These are phyloP conservation scores for Fremontodendron californicum DNA, from an alignment of 345 rosid species.

Conservation along the genomic window DNA sequence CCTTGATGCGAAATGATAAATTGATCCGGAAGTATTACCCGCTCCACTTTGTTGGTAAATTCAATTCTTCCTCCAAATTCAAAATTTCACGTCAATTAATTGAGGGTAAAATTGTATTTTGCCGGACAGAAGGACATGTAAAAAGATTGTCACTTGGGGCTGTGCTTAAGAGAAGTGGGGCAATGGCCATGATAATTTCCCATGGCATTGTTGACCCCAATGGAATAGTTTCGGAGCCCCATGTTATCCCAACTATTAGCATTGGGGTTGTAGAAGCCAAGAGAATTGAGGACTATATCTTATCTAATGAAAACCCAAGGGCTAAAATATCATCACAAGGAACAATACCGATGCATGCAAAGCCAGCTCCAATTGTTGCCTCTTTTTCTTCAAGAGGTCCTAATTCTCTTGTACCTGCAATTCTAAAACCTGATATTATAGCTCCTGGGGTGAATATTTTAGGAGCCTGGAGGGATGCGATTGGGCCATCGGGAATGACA, in stretches of 20 bases:
- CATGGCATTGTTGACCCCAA: not conserved
- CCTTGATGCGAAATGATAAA: not conserved
- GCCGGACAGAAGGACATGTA: not conserved
- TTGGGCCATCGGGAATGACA: constrained; percentile 15
- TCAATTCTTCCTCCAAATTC: not conserved
- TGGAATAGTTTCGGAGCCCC: constrained; percentile 13
- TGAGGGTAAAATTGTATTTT: not conserved
- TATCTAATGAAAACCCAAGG: not conserved
- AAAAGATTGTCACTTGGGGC: constrained; percentile 2
- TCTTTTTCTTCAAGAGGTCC: constrained; percentile 57
- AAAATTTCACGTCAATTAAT: not conserved
- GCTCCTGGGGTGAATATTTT: constrained; percentile 55
- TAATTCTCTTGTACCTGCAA: constrained; percentile 42
- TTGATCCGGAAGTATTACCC: not conserved
- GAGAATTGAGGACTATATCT: not conserved
- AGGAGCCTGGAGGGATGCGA: constrained; percentile 32
- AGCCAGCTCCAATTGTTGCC: constrained; percentile 48
- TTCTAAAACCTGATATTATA: constrained; percentile 52
- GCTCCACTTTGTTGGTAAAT: not conserved
- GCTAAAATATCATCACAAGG: constrained; percentile 14
- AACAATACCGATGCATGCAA: constrained; percentile 15
- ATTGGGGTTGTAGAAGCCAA: constrained; percentile 5
- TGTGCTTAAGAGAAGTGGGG: not conserved
- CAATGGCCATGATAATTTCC: constrained; percentile 16
- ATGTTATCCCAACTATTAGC: constrained; percentile 6